Evolutionary conservation across 2,329 filamentous ascomycete genomes (phyloP).

Genomic region (Monosporascus sp.): DNA sequence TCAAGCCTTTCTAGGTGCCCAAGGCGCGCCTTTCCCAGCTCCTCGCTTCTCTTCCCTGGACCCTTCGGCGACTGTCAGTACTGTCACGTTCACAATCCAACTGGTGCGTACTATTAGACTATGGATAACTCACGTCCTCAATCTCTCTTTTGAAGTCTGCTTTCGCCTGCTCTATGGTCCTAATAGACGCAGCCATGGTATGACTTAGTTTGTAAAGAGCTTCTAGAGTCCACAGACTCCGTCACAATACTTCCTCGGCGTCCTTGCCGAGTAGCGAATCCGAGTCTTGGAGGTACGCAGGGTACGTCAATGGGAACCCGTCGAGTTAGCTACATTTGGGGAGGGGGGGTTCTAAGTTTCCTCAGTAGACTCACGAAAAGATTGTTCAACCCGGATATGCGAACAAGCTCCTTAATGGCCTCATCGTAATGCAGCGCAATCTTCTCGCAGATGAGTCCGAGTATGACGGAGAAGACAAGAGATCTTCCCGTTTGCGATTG

Average conservation of each 20-base stretch:
- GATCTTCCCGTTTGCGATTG: conserved; percentile 10
- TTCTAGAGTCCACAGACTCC: conserved; percentile 6
- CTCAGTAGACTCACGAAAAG: neutral
- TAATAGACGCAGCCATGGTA: conserved; percentile 5
- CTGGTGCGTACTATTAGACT: too few relatives aligned
- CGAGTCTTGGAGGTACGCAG: too few relatives aligned
- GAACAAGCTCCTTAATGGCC: conserved; percentile 4
- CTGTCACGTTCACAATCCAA: too few relatives aligned
- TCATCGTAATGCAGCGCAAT: conserved; percentile 2
- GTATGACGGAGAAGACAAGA: conserved; percentile 5
- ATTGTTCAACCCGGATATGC: neutral
- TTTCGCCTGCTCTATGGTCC: conserved; percentile 5
- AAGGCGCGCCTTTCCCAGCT: conserved; percentile 7
- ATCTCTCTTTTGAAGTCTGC: conserved; percentile 3
- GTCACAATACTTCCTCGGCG: conserved; percentile 2
- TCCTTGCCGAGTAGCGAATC: neutral
- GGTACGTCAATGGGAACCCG: too few relatives aligned
- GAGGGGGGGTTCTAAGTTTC: too few relatives aligned
- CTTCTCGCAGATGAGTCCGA: conserved; percentile 4
- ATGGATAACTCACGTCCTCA: neutral
- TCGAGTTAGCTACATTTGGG: too few relatives aligned
- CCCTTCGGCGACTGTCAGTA: neutral
- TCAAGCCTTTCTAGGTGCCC: conserved; percentile 5
- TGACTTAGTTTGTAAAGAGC: conserved; percentile 7
- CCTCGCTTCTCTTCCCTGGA: conserved; percentile 2